Evolutionary conservation across 768 basidiomycete species (phyloP), one percentile per base, ranked within the genome.

Genomic region (Boletus edulis): DNA sequence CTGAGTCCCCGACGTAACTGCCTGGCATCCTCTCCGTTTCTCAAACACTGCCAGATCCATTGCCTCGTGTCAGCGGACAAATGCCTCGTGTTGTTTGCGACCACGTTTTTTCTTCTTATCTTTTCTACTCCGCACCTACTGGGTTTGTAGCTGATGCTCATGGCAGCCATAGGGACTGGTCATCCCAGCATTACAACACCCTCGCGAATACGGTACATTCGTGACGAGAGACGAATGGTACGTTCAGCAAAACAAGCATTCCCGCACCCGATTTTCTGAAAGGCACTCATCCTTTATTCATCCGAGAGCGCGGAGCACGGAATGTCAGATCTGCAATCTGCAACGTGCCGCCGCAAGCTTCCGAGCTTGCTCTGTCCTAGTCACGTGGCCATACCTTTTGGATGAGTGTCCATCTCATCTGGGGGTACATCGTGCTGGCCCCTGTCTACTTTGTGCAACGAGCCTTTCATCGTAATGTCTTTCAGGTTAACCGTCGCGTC

Each of bases 321-420:
- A 47, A 56, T 17, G 40, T 57, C 41, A 34, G 47, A 46, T 50
- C 17, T 22, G 9, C 42, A 39, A 45, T 39, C 22, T 64, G 51
- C 61, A 70, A 57, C 61, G 62, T 66, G 64, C 46, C 37, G 34
- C 52, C 61, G 69, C 64, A 34, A 53, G 24, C 49, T 55, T 34
- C 66, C 62, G 59, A 45, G 31, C 54, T 62, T 70, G 59, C 59
- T 66, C 35, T 70, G 59, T 72, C 39, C 51, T 43, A 13, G 43
- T 57, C 65, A 66, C 63, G 64, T 66, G 64, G 12, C 17, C 18
- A 42, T 43, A 17, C 27, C 39, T 51, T 51, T 1, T 52, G 34
- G 34, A 37, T 5, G 43, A 39, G 20, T 27, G 38, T 27, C 42
- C 39, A 13, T 31, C 14, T 38, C 54, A 51, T 51, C 46, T 20